Conservation (phyloP, 2,329 filamentous ascomycete genomes). For the Knufia fluminis region DNA sequence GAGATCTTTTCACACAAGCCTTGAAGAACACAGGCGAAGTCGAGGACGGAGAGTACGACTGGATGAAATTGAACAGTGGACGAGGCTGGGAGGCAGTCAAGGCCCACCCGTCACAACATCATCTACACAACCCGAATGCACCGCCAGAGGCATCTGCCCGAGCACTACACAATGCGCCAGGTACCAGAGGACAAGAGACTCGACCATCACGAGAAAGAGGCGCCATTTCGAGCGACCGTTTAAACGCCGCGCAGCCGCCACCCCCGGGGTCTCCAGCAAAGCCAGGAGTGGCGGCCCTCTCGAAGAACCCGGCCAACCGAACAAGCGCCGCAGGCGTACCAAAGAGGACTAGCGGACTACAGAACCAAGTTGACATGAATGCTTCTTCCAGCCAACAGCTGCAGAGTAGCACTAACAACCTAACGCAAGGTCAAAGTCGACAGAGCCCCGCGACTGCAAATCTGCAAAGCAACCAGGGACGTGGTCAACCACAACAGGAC, state of each 20-base stretch:
- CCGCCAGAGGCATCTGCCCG: conserved; percentile 74
- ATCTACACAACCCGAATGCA: conserved; percentile 68
- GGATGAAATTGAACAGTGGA: conserved; percentile 95
- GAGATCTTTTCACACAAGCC: conserved; percentile 91
- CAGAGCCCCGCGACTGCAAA: conserved; percentile 49
- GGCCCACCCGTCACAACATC: conserved; percentile 59
- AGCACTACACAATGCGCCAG: conserved; percentile 62
- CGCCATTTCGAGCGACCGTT: conserved; percentile 71
- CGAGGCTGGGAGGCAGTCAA: conserved; percentile 85
- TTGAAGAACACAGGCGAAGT: conserved; percentile 90
- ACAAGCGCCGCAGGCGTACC: conserved; percentile 56
- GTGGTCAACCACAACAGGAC: conserved; percentile 47
- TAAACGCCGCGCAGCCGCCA: conserved; percentile 88
- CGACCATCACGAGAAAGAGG: conserved; percentile 49
- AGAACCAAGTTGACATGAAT: conserved; percentile 52
- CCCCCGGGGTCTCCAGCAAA: conserved; percentile 70
- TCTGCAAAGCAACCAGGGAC: conserved; percentile 46
- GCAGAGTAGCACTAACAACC: conserved; percentile 87
- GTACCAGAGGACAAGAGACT: conserved; percentile 30
- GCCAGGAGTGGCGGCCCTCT: conserved; percentile 49
- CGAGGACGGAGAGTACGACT: conserved; percentile 97
- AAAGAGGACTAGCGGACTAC: conserved; percentile 25
- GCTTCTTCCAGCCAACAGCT: conserved; percentile 89
- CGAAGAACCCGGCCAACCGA: conserved; percentile 57
- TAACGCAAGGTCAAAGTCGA: conserved; percentile 55